Evolutionary conservation across 2,329 filamentous ascomycete species (phyloP), one percentile per base, ranked within the genome.

Genomic region (Nannizziopsis barbatae): DNA sequence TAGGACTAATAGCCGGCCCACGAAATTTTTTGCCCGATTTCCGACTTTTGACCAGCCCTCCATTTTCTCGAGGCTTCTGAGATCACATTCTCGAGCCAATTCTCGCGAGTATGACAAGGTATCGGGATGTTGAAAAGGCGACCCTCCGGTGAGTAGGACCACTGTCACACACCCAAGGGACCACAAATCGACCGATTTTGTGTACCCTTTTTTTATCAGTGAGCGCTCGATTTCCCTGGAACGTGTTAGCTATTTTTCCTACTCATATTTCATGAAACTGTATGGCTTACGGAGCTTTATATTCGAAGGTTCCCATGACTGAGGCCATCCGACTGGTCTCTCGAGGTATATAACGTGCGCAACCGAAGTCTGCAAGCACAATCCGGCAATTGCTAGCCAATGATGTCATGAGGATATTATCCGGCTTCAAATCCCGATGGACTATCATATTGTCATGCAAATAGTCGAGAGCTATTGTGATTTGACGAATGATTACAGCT

Each of bases 371-470:
- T 0, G 76, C 77, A 37, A 82, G 65, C 1, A 81, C 68, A 6
- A 81, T 65, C 17, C 79, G 70, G 17, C 70, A 68, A 2, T 72
- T 71, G 38, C 65, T 63, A 11, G 67, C 64, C 45, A 73, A 66
- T 1, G 74, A 76, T 0, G 74, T 75, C 69, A 81, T 71, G 27
- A 82, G 66, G 7, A 81, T 73, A 54, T 81, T 81, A 45, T 81
- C 78, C 0, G 77, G 77, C 56, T 81, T 82, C 42, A 81, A 66
- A 56, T 82, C 79, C 30, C 79, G 69, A 58, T 82, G 79, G 3
- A 76, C 76, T 38, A 81, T 74, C 36, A 71, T 64, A 6, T 68
- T 65, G 2, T 65, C 60, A 57, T 81, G 79, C 0, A 81, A 62
- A 55, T 80, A 79, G 12, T 76, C 63, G n/a, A 81, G 59, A 1